Base-by-base conservation (phyloP, 805 yeast genomes). In the Wickerhamomyces canadensis region DNA sequence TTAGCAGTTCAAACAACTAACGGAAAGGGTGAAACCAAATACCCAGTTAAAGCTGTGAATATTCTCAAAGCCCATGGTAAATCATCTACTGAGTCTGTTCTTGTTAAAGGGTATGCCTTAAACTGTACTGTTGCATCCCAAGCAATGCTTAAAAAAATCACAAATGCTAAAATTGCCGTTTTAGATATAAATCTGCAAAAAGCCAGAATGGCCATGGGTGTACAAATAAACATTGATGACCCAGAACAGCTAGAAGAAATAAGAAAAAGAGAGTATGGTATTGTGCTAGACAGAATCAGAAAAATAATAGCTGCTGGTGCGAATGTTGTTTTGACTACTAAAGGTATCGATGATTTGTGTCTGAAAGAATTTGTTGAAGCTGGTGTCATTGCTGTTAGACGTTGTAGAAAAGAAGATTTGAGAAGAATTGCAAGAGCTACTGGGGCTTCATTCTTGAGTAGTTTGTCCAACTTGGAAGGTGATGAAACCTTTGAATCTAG, bases 161-260 rank as follows among this genome's bases (percentile, higher is more conserved):
- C 64, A 11, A 68, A 52, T 15, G 77, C 89, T 42, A 93, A 93
- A 62, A 75, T 93, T 58, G 97, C 97, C 5, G 94, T 86, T 50
- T 73, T 89, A 47, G 97, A 89, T 64, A 76, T 93, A 62, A 91
- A 94, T 64, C 69, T 93, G 57, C 98, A 94, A 61, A 91, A 89
- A 61, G 93, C 96, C 3, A 78, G 89, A 58, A 87, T 93, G 96
- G 96, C 97, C 29, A 79, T 93, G 79, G 99, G 99, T 38, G 98
- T 93, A 36, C 95, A 88, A 62, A 85, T 93, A 62, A 89, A 89
- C 58, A 87, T 93, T 57, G 95, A 86, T 52, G 97, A 93, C 60
- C 98, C 99, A 29, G 96, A 93, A 52, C 96, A 87, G 64, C 74
- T 93, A 51, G 99, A 93, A 67, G 68, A 78, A 80, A 60, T 96